Percentiles rank a stretch among this genome's conserved stretches.
These are phyloP conservation scores for Agrostemma githago DNA, from an alignment of 148 eudicot species.

Conservation along the genomic window DNA sequence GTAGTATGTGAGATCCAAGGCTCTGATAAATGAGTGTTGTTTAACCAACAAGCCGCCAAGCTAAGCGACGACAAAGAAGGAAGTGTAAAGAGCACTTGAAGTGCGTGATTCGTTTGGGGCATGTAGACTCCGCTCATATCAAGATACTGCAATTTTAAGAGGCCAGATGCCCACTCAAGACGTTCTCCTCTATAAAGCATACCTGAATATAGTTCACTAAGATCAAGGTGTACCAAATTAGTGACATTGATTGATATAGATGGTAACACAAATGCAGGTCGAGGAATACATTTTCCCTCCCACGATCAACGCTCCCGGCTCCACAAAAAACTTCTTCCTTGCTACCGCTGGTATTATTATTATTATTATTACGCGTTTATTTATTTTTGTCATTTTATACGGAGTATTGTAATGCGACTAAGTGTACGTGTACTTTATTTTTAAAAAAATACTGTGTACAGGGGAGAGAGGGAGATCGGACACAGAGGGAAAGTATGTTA, in stretches of 20 bases:
- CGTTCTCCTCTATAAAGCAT: no score
- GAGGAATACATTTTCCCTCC: constrained; percentile 1
- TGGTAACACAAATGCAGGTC: neutral
- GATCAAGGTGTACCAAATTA: no score
- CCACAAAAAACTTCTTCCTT: constrained; percentile 3
- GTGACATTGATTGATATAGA: no score
- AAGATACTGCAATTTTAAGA: no score
- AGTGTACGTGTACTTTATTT: no score
- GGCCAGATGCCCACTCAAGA: no score
- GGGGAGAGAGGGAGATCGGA: constrained; percentile 55
- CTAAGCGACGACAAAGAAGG: neutral
- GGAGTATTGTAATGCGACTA: no score
- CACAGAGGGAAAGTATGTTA: constrained; percentile 43
- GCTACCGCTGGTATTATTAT: neutral
- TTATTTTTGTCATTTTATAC: neutral
- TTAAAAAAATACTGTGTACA: constrained; percentile 13
- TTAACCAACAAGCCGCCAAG: neutral
- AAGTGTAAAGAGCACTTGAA: no score
- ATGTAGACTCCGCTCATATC: no score
- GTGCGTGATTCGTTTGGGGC: no score
- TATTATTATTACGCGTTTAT: no score
- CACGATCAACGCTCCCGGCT: neutral
- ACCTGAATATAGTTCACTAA: no score
- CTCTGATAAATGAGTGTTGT: neutral
- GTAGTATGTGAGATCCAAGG: constrained; percentile 13